Base-by-base conservation (phyloP, 352 stramenopile species). In the Globisporangium perplexum region DNA sequence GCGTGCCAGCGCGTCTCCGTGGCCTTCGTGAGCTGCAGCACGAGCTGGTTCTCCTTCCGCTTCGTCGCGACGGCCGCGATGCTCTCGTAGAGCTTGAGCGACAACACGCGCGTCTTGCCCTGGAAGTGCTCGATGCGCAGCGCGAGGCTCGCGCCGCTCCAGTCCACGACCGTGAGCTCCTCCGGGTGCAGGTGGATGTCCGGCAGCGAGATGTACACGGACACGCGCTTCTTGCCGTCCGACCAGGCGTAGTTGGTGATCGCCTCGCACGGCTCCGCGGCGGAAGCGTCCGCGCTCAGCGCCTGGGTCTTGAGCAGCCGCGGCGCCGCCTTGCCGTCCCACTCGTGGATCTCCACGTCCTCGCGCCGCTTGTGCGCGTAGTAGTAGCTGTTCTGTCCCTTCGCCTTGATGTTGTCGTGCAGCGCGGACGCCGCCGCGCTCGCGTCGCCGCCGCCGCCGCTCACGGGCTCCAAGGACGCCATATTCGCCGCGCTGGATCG, bases 351-450 rank as follows among this genome's bases (percentile, higher is more conserved):
- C 57, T 92, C 77, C 18, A 85, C 83, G 50, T 84, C 57, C 20
- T 90, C 66, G 53, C 83, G 83, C 70, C 80, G 81, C 71, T 92
- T 90, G 68, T 94, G 83, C 22, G 83, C 83, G 55, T 94, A 94
- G 58, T 94, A 94, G 65, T 94, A 94, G 64, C 77, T 89, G 69
- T 94, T 94, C 44, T 74, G 70, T 24, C 81, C 83, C 65, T 91
- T 92, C 28, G 50, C 76, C 60, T 83, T 83, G 63, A 94, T 94
- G 60, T 94, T 94, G 24, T 60, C 71, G 43, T 94, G 80, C 53
- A 93, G 64, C 39, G 81, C 83, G 48, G 83, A 94, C 43, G 42
- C 49, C 33, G 49, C 23, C 12, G 7, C 23, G n/a, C 23, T 50
- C 23, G 22, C 23, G 47, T 39, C 18, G 47, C n/a, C 18, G 46